Percentiles rank a stretch among this genome's conserved stretches.
These are phyloP conservation scores for Apiotrichum mycotoxinovorans DNA, from an alignment of 1,284 basidiomycete species.

Conservation along the genomic window DNA sequence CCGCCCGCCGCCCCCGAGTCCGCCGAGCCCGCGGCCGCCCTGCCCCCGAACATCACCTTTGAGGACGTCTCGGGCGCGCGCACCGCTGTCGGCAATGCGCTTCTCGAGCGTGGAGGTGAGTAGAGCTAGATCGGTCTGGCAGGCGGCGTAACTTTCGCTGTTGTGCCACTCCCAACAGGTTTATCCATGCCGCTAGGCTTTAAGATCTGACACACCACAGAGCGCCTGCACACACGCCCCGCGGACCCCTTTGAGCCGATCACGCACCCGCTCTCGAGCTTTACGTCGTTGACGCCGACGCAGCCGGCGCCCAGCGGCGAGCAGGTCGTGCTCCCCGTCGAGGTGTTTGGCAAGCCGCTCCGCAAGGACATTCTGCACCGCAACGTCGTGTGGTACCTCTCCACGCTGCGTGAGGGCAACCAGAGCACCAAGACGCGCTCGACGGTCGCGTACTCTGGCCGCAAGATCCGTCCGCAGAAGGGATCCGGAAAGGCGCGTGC, in stretches of 20 bases:
- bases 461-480: slow-evolving; percentile 88
- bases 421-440: slow-evolving; percentile 75
- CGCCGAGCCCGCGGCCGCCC: neutral
- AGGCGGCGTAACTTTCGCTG: no score
- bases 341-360: slow-evolving; percentile 76
- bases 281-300: slow-evolving; percentile 38
- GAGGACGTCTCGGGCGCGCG: slow-evolving; percentile 21
- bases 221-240: slow-evolving; percentile 12
- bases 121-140: no score
- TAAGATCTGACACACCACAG: no score
- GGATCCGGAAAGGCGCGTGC: slow-evolving; percentile 84
- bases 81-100: slow-evolving; percentile 8
- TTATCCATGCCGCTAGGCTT: no score
- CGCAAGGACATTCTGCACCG: slow-evolving; percentile 90
- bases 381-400: slow-evolving; percentile 84
- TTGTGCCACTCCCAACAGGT: no score
- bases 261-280: slow-evolving; percentile 42
- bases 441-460: slow-evolving; percentile 82
- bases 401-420: slow-evolving; percentile 68
- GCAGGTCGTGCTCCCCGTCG: slow-evolving; percentile 39
- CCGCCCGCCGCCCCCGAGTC: neutral
- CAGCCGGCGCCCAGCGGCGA: slow-evolving; percentile 14
- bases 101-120: slow-evolving; percentile 14
- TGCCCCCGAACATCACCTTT: slow-evolving; percentile 33
- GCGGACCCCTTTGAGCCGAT: slow-evolving; percentile 25